Evolutionary conservation across 805 yeast species (phyloP).

Genomic region (Wickerhamomyces kurtzmanii): DNA sequence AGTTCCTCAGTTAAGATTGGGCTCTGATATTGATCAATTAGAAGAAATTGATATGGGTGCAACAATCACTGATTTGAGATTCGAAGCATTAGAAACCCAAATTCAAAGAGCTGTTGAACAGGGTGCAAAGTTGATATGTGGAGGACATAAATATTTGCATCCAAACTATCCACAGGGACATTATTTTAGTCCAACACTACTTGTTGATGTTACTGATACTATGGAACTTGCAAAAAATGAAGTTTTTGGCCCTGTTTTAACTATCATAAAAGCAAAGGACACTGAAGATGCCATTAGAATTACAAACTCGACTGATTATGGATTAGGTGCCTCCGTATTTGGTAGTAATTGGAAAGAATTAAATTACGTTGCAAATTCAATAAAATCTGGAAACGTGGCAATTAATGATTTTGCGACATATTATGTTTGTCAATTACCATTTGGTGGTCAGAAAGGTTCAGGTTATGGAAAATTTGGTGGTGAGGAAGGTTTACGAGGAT

Average conservation of each 20-base stretch:
- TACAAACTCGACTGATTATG: conserved; percentile 81
- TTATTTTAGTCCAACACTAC: conserved; percentile 83
- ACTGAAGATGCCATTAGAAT: conserved; percentile 62
- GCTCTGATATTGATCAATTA: conserved; percentile 86
- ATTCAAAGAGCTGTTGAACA: conserved; percentile 63
- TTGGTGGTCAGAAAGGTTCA: conserved; percentile 88
- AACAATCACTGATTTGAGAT: conserved; percentile 72
- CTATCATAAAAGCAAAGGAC: conserved; percentile 62
- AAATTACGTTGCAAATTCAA: conserved; percentile 48
- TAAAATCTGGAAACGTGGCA: conserved; percentile 88
- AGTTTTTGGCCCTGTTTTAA: conserved; percentile 88
- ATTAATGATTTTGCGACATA: conserved; percentile 97
- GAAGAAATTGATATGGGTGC: conserved; percentile 97
- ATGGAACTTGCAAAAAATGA: conserved; percentile 84
- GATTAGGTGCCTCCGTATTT: conserved; percentile 87
- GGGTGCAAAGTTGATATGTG: conserved; percentile 76
- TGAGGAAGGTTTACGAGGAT: conserved; percentile 88
- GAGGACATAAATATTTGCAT: conserved; percentile 75
- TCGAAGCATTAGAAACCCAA: conserved; percentile 54
- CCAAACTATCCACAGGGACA: conserved; percentile 96
- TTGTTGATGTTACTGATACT: conserved; percentile 67
- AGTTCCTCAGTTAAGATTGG: conserved; percentile 57
- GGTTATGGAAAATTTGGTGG: conserved; percentile 99
- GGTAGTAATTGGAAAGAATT: conserved; percentile 53
- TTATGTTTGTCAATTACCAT: conserved; percentile 92